Base-by-base conservation (phyloP, 2,329 filamentous ascomycete species). In the Fusarium dimerum region DNA sequence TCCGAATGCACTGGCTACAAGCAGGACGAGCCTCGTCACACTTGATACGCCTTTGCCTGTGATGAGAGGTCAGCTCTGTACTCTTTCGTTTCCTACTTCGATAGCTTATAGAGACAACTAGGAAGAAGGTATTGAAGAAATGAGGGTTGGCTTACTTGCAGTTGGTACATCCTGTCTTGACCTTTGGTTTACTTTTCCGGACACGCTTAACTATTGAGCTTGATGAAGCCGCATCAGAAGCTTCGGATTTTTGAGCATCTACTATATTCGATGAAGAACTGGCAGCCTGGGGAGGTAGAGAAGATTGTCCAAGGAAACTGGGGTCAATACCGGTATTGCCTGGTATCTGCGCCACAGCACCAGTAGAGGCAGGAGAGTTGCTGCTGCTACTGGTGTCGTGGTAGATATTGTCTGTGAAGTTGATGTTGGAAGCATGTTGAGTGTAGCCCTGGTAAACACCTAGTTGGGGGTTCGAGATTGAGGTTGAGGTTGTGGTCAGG, bases 151-250 rank as follows among this genome's bases (percentile, higher is more conserved):
- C 84, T 68, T 76, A 87, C 84, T 87, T 87, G 84, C 84, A 88
- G 68, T 83, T 85, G 62, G 76, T 77, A 69, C 85, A 87, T 40
- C 84, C 84, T 1, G 84, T 87, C 72, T 85, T 86, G 57, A 86
- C 84, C 66, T 87, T 86, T 13, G 81, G 80, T 58, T 76, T 80
- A 66, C 81, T 84, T 29, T 74, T 78, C 49, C 81, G 74, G 13
- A 72, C 73, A 47, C 79, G 75, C 64, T 76, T 81, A 36, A 66
- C 43, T 40, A 58, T 64, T 32, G 42, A 20, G 36, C 51, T 48
- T 13, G 48, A 45, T 15, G 57, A 18, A 40, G 47, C 43, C 16
- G 29, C 18, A 41, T 39, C 44, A 34, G 43, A 36, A 15, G 43
- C 46, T 26, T 51, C 36, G 16, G 50, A 38, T 20, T 40, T 47